Evolutionary conservation across 2,329 filamentous ascomycete genomes (phyloP).

Genomic region (Xylariaceae sp.): DNA sequence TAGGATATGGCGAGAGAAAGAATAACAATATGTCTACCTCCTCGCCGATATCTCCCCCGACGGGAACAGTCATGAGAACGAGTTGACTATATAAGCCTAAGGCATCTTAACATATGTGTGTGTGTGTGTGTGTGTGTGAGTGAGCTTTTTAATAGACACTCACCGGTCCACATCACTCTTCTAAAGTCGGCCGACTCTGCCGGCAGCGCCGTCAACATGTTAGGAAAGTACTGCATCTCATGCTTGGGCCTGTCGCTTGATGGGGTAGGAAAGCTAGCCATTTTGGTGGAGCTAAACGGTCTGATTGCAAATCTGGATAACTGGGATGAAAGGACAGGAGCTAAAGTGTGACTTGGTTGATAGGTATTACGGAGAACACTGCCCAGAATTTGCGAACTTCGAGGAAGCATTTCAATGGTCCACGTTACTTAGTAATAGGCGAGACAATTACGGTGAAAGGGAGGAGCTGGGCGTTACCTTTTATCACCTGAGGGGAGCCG

Average conservation of each 20-base stretch:
- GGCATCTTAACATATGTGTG: background rate
- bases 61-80: constrained; percentile 66
- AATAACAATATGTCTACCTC: constrained; percentile 47
- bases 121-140: background rate
- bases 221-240: constrained; percentile 64
- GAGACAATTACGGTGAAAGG: background rate
- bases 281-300: constrained; percentile 21
- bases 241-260: constrained; percentile 47
- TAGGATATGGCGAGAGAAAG: background rate
- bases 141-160: background rate
- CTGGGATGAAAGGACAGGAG: background rate
- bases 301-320: background rate
- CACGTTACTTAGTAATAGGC: too few species aligned
- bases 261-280: constrained; percentile 36
- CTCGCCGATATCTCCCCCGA: constrained; percentile 67
- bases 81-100: constrained; percentile 62
- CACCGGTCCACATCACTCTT: constrained; percentile 60
- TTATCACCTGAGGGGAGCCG: too few species aligned
- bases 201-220: constrained; percentile 56
- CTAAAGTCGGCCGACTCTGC: constrained; percentile 60
- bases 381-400: background rate
- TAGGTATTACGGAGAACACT: background rate
- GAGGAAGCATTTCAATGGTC: background rate
- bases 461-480: background rate
- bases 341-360: background rate